Percentiles rank a stretch among this genome's conserved stretches.
phyloP scores from a whole-genome alignment of 371 early-diverging fungal genomes.

The Caulochytrium protostelioides region DNA sequence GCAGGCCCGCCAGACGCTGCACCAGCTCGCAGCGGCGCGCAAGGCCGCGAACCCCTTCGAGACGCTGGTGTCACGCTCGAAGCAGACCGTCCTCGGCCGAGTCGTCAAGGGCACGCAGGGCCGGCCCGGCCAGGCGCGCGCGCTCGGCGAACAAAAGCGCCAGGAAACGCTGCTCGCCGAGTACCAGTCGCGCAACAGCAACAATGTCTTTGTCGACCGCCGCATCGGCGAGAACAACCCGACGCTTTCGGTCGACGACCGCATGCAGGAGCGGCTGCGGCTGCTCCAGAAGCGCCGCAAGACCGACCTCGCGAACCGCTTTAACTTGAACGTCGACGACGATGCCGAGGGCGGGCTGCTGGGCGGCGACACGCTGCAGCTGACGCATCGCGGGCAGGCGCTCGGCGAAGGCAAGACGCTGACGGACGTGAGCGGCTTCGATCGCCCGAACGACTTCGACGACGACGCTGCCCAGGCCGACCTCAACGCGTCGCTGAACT shows the following conservation, averaged over 20 bases:
- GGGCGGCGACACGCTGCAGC: too few relatives aligned
- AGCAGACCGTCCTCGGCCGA: slow-evolving; percentile 70
- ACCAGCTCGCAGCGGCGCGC: too few relatives aligned
- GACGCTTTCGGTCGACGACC: slow-evolving; percentile 73
- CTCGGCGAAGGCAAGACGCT: slow-evolving; percentile 49
- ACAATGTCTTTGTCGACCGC: slow-evolving; percentile 63
- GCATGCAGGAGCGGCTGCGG: slow-evolving; percentile 81
- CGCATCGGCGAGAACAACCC: slow-evolving; percentile 87
- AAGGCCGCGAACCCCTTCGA: slow-evolving; percentile 68
- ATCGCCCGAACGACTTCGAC: slow-evolving; percentile 69
- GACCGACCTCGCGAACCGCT: too few relatives aligned
- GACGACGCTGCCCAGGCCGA: slow-evolving; percentile 47
- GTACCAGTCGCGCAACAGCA: slow-evolving; percentile 39
- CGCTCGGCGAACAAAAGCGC: slow-evolving; percentile 56
- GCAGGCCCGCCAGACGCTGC: neutral
- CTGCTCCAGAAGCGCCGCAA: too few relatives aligned
- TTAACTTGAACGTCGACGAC: slow-evolving; percentile 62
- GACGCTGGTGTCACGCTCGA: slow-evolving; percentile 41
- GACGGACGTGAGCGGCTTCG: too few relatives aligned
- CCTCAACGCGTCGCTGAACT: slow-evolving; percentile 52
- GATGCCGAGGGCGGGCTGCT: slow-evolving; percentile 27
- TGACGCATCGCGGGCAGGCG: slow-evolving; percentile 84
- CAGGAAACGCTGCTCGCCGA: slow-evolving; percentile 66
- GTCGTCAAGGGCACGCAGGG: slow-evolving; percentile 63
- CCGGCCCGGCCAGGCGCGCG: slow-evolving; percentile 53